Evolutionary conservation across 208 protist genomes (phyloP), one percentile per base, ranked within the genome.

Genomic region (Crithidia expoeki): DNA sequence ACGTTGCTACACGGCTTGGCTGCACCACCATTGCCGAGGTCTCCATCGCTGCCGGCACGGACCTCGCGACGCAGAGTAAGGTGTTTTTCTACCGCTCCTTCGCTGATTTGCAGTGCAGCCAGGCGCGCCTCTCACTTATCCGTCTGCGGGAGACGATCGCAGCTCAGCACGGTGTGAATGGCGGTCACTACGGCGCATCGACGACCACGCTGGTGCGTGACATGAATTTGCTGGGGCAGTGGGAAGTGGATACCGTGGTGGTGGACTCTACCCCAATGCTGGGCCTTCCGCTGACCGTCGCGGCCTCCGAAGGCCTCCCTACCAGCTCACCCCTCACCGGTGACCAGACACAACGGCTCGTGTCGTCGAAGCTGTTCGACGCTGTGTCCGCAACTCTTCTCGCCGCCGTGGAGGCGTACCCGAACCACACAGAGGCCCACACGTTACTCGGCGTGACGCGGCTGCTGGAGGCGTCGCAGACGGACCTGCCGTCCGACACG

Each of bases 371-470:
- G 36, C 11, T 68, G 9, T 74, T 89, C 17, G 58, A 79, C 23
- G 58, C 67, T 28, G 64, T 83, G 25, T 72, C 72, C 9, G 65
- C 76, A 23, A 79, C 78, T 34, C 74, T 93, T 4, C 49, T 72
- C 32, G 78, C 77, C 23, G 84, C 79, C 4, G 47, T 88, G 49
- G 80, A 88, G 61, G 76, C 76, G 16, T 74, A 50, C 46, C 61
- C 76, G 4, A 74, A 82, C 63, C 72, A 89, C 52, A 79, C 74
- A 2, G 89, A 94, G 67, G 78, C 74, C 0, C 80, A 86, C 75
- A 65, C 73, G 51, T 70, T 89, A 32, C 58, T 90, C 2, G 89
- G 85, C 21, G 76, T 76, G 53, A 64, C 84, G 33, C 52, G 77
- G 40, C 74, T 90, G 16, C 69, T 92, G 36, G 80, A 83, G 65